Evolutionary conservation across 2,329 filamentous ascomycete species (phyloP).

Genomic region (Alternaria rosae): DNA sequence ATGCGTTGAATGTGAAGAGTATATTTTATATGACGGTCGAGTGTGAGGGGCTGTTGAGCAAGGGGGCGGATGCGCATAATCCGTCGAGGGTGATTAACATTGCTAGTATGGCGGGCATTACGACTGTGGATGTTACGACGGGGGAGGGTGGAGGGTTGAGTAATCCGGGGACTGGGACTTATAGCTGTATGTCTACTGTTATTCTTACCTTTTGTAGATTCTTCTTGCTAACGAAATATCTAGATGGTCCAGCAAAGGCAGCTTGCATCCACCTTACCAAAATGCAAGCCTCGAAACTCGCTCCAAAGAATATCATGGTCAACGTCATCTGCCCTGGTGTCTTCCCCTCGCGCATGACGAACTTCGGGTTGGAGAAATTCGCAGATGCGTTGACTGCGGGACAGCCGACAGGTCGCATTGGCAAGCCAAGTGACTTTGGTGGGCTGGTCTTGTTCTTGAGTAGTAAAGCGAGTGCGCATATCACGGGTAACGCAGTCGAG

Average conservation of each 20-base stretch:
- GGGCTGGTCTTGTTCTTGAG: constrained; percentile 56
- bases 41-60: constrained; percentile 57
- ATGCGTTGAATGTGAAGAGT: constrained; percentile 63
- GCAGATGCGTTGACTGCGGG: constrained; percentile 56
- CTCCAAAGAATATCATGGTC: constrained; percentile 61
- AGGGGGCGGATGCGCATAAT: constrained; percentile 52
- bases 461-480: constrained; percentile 49
- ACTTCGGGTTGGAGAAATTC: constrained; percentile 60
- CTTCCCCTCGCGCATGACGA: constrained; percentile 63
- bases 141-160: constrained; percentile 59
- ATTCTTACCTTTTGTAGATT: not conserved
- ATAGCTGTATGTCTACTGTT: constrained; percentile 48
- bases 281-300: constrained; percentile 60
- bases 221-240: not conserved
- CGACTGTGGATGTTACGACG: constrained; percentile 56
- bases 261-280: constrained; percentile 62
- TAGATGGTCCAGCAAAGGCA: constrained; percentile 61
- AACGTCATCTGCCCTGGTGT: constrained; percentile 56
- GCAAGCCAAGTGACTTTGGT: constrained; percentile 58
- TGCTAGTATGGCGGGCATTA: constrained; percentile 57
- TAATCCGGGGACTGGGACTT: constrained; percentile 61
- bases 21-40: constrained; percentile 59
- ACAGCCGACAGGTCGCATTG: constrained; percentile 57
- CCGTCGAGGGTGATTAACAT: constrained; percentile 62
- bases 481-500: constrained; percentile 59